Conservation (phyloP, 345 rosid species). For the Populus davidiana region DNA sequence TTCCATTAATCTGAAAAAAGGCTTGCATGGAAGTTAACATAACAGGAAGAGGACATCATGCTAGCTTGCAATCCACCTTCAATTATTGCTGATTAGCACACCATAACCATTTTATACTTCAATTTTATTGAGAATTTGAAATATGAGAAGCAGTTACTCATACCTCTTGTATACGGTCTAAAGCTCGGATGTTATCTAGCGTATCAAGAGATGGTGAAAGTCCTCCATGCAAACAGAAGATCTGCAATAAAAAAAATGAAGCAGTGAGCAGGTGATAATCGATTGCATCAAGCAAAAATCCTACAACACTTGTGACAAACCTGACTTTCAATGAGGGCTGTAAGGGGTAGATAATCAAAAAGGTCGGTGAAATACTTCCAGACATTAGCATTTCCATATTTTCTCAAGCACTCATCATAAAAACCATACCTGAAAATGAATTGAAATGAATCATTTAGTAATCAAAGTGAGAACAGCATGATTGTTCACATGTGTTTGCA, state of each 20-base stretch:
- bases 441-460: not conserved
- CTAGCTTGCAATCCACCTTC: not conserved
- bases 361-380: conserved; percentile 93
- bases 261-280: not conserved
- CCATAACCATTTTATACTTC: not conserved
- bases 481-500: not conserved
- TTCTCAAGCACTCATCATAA: conserved; percentile 91
- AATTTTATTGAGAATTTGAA: not conserved
- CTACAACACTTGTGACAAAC: conserved; percentile 28
- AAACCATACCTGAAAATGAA: conserved; percentile 73
- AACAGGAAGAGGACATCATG: not conserved
- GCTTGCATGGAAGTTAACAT: not conserved
- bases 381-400: conserved; percentile 94
- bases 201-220: conserved; percentile 93
- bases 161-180: conserved; percentile 97
- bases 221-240: conserved; percentile 96
- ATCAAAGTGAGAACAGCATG: not conserved
- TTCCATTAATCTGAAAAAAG: not conserved
- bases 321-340: conserved; percentile 96
- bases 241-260: conserved; percentile 30
- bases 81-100: not conserved
- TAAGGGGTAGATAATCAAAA: conserved; percentile 86
- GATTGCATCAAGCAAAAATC: conserved; percentile 6
- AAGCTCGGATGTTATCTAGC: conserved; percentile 79
- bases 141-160: not conserved